A percentile compares a stretch with the other conserved stretches of the same genome.
Conservation (phyloP, 2,329 filamentous ascomycete species). For the Dactylellina leptospora region DNA sequence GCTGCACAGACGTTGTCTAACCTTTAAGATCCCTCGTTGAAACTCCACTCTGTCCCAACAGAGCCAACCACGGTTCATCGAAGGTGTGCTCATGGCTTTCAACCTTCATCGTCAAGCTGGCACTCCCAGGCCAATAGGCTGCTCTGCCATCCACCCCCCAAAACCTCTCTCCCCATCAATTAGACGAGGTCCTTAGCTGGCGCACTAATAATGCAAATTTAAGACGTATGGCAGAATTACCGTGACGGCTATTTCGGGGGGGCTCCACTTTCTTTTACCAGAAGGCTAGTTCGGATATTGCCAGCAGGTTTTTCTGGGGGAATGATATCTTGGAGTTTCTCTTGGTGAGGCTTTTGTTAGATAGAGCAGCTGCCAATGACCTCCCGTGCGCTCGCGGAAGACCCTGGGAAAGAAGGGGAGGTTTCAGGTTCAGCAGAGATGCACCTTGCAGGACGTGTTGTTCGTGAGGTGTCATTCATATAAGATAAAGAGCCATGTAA, state of each 20-base stretch:
- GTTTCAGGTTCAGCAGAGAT: slow-evolving; percentile 36
- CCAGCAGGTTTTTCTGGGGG: slow-evolving; percentile 32
- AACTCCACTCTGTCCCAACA: slow-evolving; percentile 32
- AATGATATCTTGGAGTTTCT: not conserved
- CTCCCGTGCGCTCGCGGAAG: slow-evolving; percentile 28
- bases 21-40: slow-evolving; percentile 6
- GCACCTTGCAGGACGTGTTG: slow-evolving; percentile 14
- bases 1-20: slow-evolving; percentile 34
- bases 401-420: slow-evolving; percentile 22
- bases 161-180: slow-evolving; percentile 25
- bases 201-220: slow-evolving; percentile 44
- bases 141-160: slow-evolving; percentile 35
- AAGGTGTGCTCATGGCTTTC: slow-evolving; percentile 24
- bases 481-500: slow-evolving; percentile 34
- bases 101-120: slow-evolving; percentile 15
- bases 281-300: slow-evolving; percentile 41
- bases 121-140: slow-evolving; percentile 34
- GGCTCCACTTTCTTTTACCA: slow-evolving; percentile 16
- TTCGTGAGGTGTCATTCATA: slow-evolving; percentile 28
- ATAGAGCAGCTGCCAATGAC: slow-evolving; percentile 6
- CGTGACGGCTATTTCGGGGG: slow-evolving; percentile 44
- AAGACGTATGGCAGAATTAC: slow-evolving; percentile 42
- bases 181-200: slow-evolving; percentile 35
- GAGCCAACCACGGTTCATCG: slow-evolving; percentile 39
- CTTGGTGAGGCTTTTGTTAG: slow-evolving; percentile 41